Evolutionary conservation across 805 yeast genomes (phyloP).

Genomic region (Metschnikowia corniflorae): DNA sequence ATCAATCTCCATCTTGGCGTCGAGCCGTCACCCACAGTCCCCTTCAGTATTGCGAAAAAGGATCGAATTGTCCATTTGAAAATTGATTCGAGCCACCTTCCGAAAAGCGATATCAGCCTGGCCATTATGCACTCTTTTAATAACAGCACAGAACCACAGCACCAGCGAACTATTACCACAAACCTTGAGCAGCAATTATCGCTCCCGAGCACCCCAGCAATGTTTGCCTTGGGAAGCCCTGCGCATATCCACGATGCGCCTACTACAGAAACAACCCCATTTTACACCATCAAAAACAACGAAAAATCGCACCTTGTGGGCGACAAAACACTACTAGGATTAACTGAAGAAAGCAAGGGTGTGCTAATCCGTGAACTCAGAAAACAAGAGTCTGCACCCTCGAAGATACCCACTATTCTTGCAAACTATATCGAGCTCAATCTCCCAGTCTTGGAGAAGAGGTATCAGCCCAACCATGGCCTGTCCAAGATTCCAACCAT

Average conservation of each 20-base stretch:
- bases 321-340: background rate
- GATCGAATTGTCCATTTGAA: slow-evolving; percentile 28
- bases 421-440: slow-evolving; percentile 20
- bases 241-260: background rate
- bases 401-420: slow-evolving; percentile 27
- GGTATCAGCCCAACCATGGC: slow-evolving; percentile 2
- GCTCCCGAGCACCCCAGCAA: slow-evolving; percentile 8
- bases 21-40: slow-evolving; percentile 25
- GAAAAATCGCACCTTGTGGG: background rate
- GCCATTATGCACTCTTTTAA: slow-evolving; percentile 9
- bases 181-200: slow-evolving; percentile 1
- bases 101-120: slow-evolving; percentile 6
- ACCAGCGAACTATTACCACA: background rate
- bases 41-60: slow-evolving; percentile 30
- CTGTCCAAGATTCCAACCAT: slow-evolving; percentile 27
- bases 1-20: slow-evolving; percentile 28
- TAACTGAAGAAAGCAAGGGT: background rate
- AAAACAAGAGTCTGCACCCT: slow-evolving; percentile 2
- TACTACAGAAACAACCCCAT: slow-evolving; percentile 9
- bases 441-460: slow-evolving; percentile 26
- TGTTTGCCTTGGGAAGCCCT: slow-evolving; percentile 5
- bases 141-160: background rate
- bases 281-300: slow-evolving; percentile 3
- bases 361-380: background rate
- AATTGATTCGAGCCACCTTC: slow-evolving; percentile 7